These are phyloP conservation scores for Discostella stelligera DNA, from an alignment of 352 stramenopile genomes.

Conservation along the genomic window DNA sequence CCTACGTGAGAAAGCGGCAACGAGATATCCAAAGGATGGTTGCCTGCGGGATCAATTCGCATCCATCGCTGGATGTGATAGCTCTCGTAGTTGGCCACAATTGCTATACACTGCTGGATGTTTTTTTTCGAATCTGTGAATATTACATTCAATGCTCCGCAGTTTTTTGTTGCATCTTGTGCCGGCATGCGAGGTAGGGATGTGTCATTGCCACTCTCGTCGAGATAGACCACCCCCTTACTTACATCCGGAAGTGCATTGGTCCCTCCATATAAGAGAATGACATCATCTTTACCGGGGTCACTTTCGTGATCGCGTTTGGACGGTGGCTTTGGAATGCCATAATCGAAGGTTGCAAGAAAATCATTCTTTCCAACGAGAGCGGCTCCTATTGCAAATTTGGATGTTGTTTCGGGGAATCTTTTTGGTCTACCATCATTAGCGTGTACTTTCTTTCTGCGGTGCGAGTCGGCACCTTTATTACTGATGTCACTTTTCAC, in stretches of 20 bases:
- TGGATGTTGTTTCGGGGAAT: conserved; percentile 35
- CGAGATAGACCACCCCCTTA: conserved; percentile 3
- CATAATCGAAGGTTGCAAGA: conserved; percentile 49
- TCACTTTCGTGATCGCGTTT: conserved; percentile 49
- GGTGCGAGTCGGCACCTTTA: neutral
- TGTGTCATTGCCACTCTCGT: conserved; percentile 8
- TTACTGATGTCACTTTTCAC: neutral
- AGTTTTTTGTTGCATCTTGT: conserved; percentile 55
- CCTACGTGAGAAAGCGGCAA: conserved; percentile 33
- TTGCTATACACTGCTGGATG: conserved; percentile 54
- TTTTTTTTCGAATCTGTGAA: conserved; percentile 36
- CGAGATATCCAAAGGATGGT: neutral
- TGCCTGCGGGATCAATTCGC: conserved; percentile 23
- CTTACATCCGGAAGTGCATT: conserved; percentile 23
- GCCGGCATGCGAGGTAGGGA: conserved; percentile 22
- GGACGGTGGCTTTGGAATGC: conserved; percentile 43
- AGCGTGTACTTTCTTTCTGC: conserved; percentile 6
- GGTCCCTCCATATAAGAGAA: conserved; percentile 57
- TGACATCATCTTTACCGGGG: conserved; percentile 58
- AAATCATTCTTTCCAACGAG: conserved; percentile 48
- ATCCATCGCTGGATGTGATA: conserved; percentile 72
- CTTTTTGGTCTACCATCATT: conserved; percentile 4
- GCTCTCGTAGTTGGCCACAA: conserved; percentile 70
- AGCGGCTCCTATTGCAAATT: conserved; percentile 32
- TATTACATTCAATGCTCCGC: conserved; percentile 57